Evolutionary conservation across 345 rosid species (phyloP).

Genomic region (Rhodamnia rubescens): DNA sequence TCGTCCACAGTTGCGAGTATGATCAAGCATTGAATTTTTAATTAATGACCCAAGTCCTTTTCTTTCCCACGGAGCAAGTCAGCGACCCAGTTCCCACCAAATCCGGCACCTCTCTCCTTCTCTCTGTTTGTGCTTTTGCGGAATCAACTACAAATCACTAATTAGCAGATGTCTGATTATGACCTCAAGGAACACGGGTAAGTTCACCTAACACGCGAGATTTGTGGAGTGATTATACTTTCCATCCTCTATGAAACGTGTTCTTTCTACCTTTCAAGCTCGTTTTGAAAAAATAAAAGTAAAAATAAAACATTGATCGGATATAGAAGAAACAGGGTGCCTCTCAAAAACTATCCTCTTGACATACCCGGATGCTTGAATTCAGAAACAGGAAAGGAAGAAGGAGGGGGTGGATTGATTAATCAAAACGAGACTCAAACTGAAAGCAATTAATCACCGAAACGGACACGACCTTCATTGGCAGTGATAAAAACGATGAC

Average conservation of each 20-base stretch:
- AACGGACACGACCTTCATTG: neutral
- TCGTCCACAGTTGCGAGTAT: neutral
- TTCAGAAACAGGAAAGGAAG: neutral
- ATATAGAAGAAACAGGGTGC: neutral
- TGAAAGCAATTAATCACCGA: neutral
- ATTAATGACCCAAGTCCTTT: neutral
- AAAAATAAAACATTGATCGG: neutral
- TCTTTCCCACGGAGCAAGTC: neutral
- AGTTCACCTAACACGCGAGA: neutral
- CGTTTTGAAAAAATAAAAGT: neutral
- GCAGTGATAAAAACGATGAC: neutral
- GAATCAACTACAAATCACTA: neutral
- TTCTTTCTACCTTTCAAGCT: neutral
- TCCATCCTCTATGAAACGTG: neutral
- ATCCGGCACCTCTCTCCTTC: neutral
- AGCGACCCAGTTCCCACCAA: neutral
- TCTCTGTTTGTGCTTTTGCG: neutral
- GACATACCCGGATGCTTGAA: neutral
- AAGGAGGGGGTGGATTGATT: neutral
- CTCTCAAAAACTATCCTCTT: neutral
- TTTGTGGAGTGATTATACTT: neutral
- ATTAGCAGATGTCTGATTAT: neutral
- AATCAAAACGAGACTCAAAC: neutral
- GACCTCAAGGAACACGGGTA: neutral
- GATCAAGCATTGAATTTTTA: neutral